Evolutionary conservation across 2,329 filamentous ascomycete species (phyloP).

Genomic region (Periglandula ipomoeae): DNA sequence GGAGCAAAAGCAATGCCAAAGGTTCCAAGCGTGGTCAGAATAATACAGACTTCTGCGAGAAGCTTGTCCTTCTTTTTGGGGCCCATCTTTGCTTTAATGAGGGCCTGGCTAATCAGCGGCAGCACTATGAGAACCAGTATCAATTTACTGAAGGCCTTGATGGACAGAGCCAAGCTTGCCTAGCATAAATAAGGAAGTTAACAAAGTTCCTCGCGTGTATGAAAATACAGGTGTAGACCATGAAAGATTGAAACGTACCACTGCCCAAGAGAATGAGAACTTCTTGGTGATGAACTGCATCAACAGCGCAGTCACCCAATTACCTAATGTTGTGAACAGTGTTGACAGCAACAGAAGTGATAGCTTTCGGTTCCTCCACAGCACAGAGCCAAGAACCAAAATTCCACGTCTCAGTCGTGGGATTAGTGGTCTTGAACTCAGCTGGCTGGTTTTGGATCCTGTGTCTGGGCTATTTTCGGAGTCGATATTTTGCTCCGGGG

Average conservation of each 20-base stretch:
- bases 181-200: too few species aligned
- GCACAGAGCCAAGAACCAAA: neutral
- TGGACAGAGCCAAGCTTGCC: neutral
- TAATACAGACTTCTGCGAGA: neutral
- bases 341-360: neutral
- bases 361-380: neutral
- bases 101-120: neutral
- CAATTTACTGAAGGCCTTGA: neutral
- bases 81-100: neutral
- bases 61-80: neutral
- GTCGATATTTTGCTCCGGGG: too few species aligned
- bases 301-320: neutral
- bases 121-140: neutral
- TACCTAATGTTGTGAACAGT: neutral
- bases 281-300: neutral
- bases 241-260: too few species aligned
- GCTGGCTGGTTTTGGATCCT: too few species aligned
- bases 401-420: neutral
- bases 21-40: too few species aligned
- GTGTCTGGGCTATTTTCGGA: neutral
- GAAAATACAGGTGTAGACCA: too few species aligned
- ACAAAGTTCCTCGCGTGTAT: too few species aligned
- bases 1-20: too few species aligned
- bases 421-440: too few species aligned
- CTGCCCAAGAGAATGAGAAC: neutral